Evolutionary conservation across 2,329 filamentous ascomycete species (phyloP).

Genomic region (Sporothrix humicola): DNA sequence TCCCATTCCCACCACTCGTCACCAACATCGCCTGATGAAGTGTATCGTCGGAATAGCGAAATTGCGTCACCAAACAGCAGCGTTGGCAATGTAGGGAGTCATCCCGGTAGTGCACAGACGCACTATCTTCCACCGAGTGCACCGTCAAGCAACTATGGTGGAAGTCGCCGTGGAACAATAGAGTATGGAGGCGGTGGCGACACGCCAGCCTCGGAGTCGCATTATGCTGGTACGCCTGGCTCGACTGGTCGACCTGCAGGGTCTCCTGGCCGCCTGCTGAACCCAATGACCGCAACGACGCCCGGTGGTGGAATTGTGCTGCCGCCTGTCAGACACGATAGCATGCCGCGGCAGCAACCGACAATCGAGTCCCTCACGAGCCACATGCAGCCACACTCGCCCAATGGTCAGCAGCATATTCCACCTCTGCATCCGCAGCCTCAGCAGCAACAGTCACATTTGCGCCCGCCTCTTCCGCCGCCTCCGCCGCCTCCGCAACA

Average conservation of each 20-base stretch:
- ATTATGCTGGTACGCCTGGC: background rate
- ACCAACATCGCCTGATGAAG: constrained; percentile 57
- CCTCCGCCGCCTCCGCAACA: background rate
- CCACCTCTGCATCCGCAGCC: background rate
- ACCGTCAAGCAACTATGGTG: constrained; percentile 34
- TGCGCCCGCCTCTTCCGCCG: constrained; percentile 43
- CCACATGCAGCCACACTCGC: constrained; percentile 16
- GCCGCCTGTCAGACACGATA: constrained; percentile 10
- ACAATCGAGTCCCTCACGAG: constrained; percentile 5
- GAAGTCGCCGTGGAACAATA: constrained; percentile 45
- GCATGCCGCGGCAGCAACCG: constrained; percentile 9
- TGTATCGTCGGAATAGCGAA: constrained; percentile 49
- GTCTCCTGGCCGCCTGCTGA: constrained; percentile 8
- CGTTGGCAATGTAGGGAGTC: constrained; percentile 37
- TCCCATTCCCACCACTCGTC: constrained; percentile 49
- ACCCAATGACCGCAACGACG: background rate
- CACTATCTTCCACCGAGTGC: constrained; percentile 43
- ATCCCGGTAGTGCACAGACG: constrained; percentile 45
- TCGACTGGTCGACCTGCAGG: background rate
- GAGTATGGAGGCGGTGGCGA: constrained; percentile 46
- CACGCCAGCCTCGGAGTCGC: background rate
- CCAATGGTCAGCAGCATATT: constrained; percentile 32
- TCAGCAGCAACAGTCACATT: constrained; percentile 56
- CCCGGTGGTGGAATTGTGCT: background rate
- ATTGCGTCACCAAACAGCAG: constrained; percentile 55